Percentiles rank a stretch among this genome's conserved stretches.
phyloP scores from a whole-genome alignment of 257 asterid species.

The Rubia yunnanensis region DNA sequence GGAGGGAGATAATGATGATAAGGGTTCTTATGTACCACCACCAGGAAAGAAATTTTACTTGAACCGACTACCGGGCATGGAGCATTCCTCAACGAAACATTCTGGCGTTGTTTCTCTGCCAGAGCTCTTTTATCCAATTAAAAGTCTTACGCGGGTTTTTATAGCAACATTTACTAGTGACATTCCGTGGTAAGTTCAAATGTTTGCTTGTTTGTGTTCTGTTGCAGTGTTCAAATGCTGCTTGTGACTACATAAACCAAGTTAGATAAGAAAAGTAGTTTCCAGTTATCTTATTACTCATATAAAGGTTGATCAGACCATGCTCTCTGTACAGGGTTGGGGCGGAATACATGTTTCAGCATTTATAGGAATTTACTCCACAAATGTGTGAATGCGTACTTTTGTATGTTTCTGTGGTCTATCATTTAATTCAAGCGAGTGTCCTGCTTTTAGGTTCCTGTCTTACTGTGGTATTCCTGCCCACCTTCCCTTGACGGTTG shows the following conservation, averaged over 20 bases:
- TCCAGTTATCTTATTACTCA: neutral
- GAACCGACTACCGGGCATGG: constrained; percentile 50
- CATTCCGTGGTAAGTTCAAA: constrained; percentile 50
- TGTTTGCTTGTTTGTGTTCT: neutral
- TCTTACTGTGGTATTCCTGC: constrained; percentile 61
- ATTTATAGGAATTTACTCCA: neutral
- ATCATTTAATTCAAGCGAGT: constrained; percentile 11
- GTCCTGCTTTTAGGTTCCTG: constrained; percentile 49
- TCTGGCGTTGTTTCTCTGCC: constrained; percentile 55
- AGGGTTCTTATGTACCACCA: constrained; percentile 29
- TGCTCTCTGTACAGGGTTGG: neutral
- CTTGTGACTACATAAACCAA: neutral
- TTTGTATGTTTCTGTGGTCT: constrained; percentile 2
- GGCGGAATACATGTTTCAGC: neutral
- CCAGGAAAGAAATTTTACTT: constrained; percentile 72
- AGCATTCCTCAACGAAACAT: constrained; percentile 26
- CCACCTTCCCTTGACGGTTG: constrained; percentile 66
- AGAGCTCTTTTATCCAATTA: constrained; percentile 69
- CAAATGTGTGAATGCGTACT: neutral
- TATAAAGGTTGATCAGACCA: neutral
- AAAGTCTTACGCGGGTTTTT: constrained; percentile 51
- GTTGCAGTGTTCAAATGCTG: neutral
- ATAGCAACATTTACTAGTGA: constrained; percentile 82
- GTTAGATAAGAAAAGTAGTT: neutral
- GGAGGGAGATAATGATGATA: constrained; percentile 20